Conservation (phyloP, 2,329 filamentous ascomycete genomes). For the Penicillium sumatraense region DNA sequence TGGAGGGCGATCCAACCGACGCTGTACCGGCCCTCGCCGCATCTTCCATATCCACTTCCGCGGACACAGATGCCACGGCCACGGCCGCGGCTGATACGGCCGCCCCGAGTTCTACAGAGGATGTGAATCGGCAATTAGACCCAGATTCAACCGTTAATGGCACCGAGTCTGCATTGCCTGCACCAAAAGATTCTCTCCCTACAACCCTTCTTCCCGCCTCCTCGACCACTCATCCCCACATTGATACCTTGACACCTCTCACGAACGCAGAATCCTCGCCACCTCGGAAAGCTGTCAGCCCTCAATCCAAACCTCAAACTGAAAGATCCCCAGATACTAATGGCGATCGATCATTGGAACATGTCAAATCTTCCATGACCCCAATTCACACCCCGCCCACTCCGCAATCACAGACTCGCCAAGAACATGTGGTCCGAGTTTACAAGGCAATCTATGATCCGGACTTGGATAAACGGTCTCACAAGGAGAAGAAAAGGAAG, state of each 20-base stretch:
- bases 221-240: conserved; percentile 59
- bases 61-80: conserved; percentile 7
- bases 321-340: conserved; percentile 34
- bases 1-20: conserved; percentile 26
- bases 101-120: conserved; percentile 18
- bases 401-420: conserved; percentile 55
- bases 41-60: conserved; percentile 4
- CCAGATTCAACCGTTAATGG: conserved; percentile 57
- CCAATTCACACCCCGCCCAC: conserved; percentile 51
- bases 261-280: conserved; percentile 70
- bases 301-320: conserved; percentile 48
- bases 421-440: conserved; percentile 59
- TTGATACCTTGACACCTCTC: conserved; percentile 65
- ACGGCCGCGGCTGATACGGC: conserved; percentile 8
- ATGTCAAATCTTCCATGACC: conserved; percentile 40
- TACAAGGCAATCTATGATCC: conserved; percentile 67
- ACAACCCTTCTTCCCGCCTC: conserved; percentile 66
- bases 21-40: conserved; percentile 8
- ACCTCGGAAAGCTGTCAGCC: conserved; percentile 60
- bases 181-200: conserved; percentile 42
- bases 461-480: conserved; percentile 61
- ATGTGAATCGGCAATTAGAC: conserved; percentile 20
- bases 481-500: conserved; percentile 60
- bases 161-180: conserved; percentile 73
- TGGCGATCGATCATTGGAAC: conserved; percentile 33